Percentiles rank a stretch among this genome's conserved stretches.
Conservation (phyloP, 495 filamentous ascomycete genomes). For the Aeminium ludgeri region DNA sequence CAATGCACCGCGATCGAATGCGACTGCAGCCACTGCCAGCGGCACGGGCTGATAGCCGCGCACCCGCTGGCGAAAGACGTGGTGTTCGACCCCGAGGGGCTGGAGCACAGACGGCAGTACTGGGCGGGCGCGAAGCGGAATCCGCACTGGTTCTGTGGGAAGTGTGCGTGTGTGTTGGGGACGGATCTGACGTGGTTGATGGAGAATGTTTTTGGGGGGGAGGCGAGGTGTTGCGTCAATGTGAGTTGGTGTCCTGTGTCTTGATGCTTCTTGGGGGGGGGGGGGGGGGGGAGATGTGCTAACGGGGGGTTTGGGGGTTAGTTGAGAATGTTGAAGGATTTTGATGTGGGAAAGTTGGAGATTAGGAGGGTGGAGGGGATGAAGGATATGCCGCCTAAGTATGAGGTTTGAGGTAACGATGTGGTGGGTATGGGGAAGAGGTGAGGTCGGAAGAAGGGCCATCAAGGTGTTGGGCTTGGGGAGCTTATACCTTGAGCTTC, state of each 20-base stretch:
- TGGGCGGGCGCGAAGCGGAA: background rate
- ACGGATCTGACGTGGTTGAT: slow-evolving; percentile 4
- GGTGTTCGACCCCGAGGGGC: slow-evolving; percentile 3
- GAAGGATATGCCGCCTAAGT: slow-evolving; percentile 3
- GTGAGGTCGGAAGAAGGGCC: no score
- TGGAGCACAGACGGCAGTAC: slow-evolving; percentile 4
- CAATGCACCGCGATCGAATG: slow-evolving; percentile 5
- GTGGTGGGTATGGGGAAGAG: no score
- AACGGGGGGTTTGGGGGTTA: background rate
- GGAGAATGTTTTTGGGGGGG: background rate
- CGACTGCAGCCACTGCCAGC: slow-evolving; percentile 7
- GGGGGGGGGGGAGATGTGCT: background rate
- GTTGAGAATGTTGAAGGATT: slow-evolving; percentile 12
- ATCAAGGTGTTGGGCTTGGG: no score
- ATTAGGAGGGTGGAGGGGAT: background rate
- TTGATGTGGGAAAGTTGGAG: slow-evolving; percentile 2
- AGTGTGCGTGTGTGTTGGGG: slow-evolving; percentile 3
- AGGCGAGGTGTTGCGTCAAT: slow-evolving; percentile 6
- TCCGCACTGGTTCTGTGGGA: slow-evolving; percentile 8
- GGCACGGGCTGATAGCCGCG: slow-evolving; percentile 1
- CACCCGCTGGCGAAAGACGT: slow-evolving; percentile 7
- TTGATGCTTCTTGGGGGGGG: background rate
- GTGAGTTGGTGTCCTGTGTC: slow-evolving; percentile 1
- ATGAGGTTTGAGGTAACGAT: slow-evolving; percentile 2
- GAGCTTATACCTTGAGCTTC: no score